Percentiles rank a stretch among this genome's conserved stretches.
These are phyloP conservation scores for Pseudozyma tsukubaensis DNA, from an alignment of 1,284 basidiomycete genomes.

Conservation along the genomic window DNA sequence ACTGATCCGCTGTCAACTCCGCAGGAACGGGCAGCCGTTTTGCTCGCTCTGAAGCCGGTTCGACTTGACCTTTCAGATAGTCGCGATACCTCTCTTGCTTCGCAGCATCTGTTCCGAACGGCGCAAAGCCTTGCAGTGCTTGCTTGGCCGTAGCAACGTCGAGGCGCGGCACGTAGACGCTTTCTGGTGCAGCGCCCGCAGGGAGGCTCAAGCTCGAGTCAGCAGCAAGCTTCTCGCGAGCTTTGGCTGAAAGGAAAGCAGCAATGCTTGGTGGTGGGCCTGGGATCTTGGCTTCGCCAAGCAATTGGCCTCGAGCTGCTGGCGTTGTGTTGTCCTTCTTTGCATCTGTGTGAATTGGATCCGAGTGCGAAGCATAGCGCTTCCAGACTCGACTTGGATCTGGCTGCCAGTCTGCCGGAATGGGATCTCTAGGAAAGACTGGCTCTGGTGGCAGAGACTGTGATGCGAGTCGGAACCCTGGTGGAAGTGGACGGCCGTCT, in stretches of 20 bases:
- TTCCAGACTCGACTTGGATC: constrained; percentile 83
- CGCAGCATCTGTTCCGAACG: constrained; percentile 80
- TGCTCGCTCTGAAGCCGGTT: constrained; percentile 67
- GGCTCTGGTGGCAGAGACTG: constrained; percentile 78
- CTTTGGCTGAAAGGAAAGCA: constrained; percentile 91
- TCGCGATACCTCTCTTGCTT: constrained; percentile 88
- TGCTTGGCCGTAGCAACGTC: constrained; percentile 84
- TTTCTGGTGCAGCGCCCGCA: constrained; percentile 23
- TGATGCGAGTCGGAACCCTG: constrained; percentile 80
- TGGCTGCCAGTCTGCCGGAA: constrained; percentile 84
- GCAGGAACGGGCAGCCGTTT: constrained; percentile 72
- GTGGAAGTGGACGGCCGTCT: constrained; percentile 79
- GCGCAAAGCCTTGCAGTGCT: constrained; percentile 88
- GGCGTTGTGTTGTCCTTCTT: constrained; percentile 67
- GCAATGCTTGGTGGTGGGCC: constrained; percentile 83
- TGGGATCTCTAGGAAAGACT: constrained; percentile 79
- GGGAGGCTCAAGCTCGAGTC: constrained; percentile 70
- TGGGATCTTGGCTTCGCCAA: constrained; percentile 83
- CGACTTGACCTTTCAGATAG: constrained; percentile 82
- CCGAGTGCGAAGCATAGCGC: constrained; percentile 11
- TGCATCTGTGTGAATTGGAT: constrained; percentile 12
- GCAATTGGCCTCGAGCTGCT: constrained; percentile 78
- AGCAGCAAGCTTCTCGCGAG: constrained; percentile 82
- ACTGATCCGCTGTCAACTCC: constrained; percentile 73
- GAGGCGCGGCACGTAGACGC: constrained; percentile 74